phyloP scores from a whole-genome alignment of 495 filamentous ascomycete genomes.

The Xylaria venustula region DNA sequence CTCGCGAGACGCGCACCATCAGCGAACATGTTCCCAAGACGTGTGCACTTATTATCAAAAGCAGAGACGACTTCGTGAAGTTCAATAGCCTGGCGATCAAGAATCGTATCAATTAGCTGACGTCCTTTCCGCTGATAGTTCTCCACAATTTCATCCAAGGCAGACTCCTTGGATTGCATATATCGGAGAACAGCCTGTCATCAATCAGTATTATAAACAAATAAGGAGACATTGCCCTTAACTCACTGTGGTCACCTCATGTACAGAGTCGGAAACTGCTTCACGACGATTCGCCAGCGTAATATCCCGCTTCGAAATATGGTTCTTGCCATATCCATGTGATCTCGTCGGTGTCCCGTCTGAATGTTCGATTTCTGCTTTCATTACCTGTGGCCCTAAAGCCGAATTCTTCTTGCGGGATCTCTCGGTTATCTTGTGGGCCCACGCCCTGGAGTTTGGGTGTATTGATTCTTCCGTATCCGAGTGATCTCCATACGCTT shows the following conservation, averaged over 20 bases:
- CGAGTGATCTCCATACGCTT: neutral
- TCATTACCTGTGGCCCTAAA: neutral
- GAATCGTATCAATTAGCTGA: neutral
- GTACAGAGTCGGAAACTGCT: neutral
- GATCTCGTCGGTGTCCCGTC: neutral
- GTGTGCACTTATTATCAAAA: neutral
- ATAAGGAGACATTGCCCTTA: neutral
- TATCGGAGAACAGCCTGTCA: neutral
- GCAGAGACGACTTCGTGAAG: neutral
- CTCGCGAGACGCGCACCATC: neutral
- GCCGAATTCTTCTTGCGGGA: neutral
- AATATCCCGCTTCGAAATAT: slow-evolving; percentile 2
- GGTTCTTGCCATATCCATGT: neutral
- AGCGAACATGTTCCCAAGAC: neutral
- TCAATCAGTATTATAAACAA: neutral
- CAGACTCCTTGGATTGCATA: slow-evolving; percentile 6
- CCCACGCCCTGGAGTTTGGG: slow-evolving; percentile 2
- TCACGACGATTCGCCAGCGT: neutral
- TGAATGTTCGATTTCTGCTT: neutral
- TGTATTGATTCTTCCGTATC: neutral
- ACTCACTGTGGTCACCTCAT: slow-evolving; percentile 4
- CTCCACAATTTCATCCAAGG: neutral
- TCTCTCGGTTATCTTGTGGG: neutral
- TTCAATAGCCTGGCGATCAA: slow-evolving; percentile 10
- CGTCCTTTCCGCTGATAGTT: slow-evolving; percentile 5